A percentile compares a stretch with the other conserved stretches of the same genome.
Conservation (phyloP, 1,284 basidiomycete genomes). For the Ceratobasidium papillatum region DNA sequence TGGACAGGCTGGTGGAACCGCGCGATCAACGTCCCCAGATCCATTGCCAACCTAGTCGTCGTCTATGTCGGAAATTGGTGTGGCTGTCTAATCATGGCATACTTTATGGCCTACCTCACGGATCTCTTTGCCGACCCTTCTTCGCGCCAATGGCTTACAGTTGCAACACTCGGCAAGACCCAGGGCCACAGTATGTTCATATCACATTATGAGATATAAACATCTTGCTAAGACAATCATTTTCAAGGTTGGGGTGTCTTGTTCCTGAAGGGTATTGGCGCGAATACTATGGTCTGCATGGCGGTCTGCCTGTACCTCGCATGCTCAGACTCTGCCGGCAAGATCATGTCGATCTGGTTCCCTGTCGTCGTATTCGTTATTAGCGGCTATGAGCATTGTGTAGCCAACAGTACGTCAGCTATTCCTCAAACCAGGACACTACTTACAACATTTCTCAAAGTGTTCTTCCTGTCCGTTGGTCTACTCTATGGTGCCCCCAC, state of each 20-base stretch:
- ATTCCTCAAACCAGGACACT: background rate
- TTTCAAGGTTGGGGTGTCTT: conserved; percentile 45
- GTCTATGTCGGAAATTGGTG: conserved; percentile 46
- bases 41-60: conserved; percentile 42
- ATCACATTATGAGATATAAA: background rate
- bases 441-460: conserved; percentile 36
- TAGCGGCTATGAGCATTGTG: conserved; percentile 44
- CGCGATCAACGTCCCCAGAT: conserved; percentile 14
- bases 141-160: conserved; percentile 28
- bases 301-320: conserved; percentile 45
- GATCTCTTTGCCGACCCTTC: conserved; percentile 43
- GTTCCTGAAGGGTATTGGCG: conserved; percentile 45
- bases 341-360: conserved; percentile 46
- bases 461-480: conserved; percentile 46
- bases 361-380: conserved; percentile 45
- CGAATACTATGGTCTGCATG: conserved; percentile 46
- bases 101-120: conserved; percentile 45
- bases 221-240: conserved; percentile 16
- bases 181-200: conserved; percentile 18
- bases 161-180: conserved; percentile 37
- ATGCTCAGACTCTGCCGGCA: conserved; percentile 45
- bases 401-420: conserved; percentile 45
- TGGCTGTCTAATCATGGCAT: conserved; percentile 45
- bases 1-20: conserved; percentile 18
- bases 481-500: conserved; percentile 45